phyloP scores from a whole-genome alignment of 352 stramenopile genomes.

The Thalassiosira tumida region DNA sequence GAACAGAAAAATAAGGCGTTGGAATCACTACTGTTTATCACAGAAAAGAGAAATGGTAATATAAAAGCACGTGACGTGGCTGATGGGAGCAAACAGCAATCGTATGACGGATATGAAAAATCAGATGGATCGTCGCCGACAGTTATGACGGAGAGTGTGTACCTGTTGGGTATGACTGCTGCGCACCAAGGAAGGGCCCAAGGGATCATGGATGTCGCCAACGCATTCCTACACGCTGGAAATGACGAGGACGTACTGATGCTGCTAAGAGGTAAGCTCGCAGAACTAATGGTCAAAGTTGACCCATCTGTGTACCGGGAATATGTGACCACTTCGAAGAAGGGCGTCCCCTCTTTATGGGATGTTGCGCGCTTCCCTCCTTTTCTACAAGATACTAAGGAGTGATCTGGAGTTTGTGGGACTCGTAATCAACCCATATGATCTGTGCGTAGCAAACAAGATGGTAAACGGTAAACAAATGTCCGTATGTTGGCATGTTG shows the following conservation, averaged over 20 bases:
- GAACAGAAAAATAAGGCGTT: neutral
- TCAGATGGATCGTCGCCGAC: neutral
- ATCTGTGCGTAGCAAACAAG: slow-evolving; percentile 42
- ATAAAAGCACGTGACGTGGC: neutral
- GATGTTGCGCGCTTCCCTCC: slow-evolving; percentile 47
- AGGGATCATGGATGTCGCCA: slow-evolving; percentile 33
- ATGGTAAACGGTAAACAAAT: slow-evolving; percentile 12
- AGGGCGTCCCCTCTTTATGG: slow-evolving; percentile 75
- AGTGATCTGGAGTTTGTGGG: neutral
- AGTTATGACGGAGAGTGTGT: neutral
- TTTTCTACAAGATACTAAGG: slow-evolving; percentile 71
- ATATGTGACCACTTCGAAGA: neutral
- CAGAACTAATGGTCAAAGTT: slow-evolving; percentile 56
- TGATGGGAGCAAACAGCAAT: slow-evolving; percentile 3
- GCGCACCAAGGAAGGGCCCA: neutral
- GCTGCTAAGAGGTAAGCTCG: slow-evolving; percentile 34
- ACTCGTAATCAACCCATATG: slow-evolving; percentile 35
- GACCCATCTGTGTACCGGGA: slow-evolving; percentile 30
- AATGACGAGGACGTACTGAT: slow-evolving; percentile 48
- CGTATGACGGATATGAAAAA: neutral
- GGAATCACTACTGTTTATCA: neutral
- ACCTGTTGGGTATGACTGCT: neutral
- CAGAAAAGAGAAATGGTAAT: neutral
- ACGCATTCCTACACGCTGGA: slow-evolving; percentile 64
- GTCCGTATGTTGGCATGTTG: slow-evolving; percentile 50